A percentile compares a stretch with the other conserved stretches of the same genome.
Conservation (phyloP, 768 basidiomycete species). For the Russula virescens region DNA sequence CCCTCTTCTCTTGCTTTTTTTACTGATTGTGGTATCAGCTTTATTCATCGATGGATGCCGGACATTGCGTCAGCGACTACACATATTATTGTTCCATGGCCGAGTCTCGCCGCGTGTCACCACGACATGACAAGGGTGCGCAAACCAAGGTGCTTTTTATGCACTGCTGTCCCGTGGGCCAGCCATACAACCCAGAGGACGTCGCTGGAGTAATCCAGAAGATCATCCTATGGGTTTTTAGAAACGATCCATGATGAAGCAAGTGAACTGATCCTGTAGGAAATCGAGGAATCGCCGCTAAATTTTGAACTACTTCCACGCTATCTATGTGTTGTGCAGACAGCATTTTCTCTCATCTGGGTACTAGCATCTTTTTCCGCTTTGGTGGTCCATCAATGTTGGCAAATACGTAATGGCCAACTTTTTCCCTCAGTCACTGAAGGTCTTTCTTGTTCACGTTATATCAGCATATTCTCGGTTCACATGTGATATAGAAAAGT, state of each 20-base stretch:
- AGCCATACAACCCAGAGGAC: slow-evolving; percentile 58
- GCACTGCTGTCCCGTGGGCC: slow-evolving; percentile 64
- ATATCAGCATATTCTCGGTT: neutral
- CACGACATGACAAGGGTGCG: slow-evolving; percentile 23
- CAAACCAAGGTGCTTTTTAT: slow-evolving; percentile 53
- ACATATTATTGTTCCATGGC: slow-evolving; percentile 71
- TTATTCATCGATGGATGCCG: slow-evolving; percentile 67
- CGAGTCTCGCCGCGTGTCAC: slow-evolving; percentile 44
- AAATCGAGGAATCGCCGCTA: neutral
- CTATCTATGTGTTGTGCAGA: neutral
- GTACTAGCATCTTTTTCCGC: slow-evolving; percentile 1
- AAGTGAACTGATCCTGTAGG: neutral
- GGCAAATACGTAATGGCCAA: neutral
- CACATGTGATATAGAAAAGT: neutral
- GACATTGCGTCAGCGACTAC: slow-evolving; percentile 71
- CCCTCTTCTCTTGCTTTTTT: neutral
- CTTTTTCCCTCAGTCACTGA: neutral
- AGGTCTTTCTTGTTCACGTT: neutral
- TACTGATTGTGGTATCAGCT: slow-evolving; percentile 40
- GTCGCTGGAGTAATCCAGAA: slow-evolving; percentile 60
- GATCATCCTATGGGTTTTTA: slow-evolving; percentile 56
- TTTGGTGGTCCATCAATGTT: neutral
- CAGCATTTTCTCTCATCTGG: slow-evolving; percentile 11
- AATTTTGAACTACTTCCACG: neutral
- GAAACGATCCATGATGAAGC: slow-evolving; percentile 16